Percentiles rank a stretch among this genome's conserved stretches.
These are phyloP conservation scores for Lipomyces anomalus DNA, from an alignment of 805 yeast species.

Conservation along the genomic window DNA sequence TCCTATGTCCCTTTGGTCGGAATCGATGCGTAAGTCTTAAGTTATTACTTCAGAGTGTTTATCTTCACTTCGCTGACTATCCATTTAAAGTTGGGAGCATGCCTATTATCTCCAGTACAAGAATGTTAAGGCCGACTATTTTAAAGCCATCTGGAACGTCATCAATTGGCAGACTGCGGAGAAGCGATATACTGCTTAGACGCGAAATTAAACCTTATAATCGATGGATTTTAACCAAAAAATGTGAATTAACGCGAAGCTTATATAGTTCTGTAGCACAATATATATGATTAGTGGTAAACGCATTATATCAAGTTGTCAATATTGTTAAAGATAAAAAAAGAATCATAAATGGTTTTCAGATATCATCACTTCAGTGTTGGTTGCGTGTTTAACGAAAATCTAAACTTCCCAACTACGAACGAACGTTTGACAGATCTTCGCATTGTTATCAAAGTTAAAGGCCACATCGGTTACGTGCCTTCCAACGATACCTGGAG, in stretches of 20 bases:
- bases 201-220: no score
- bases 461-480: no score
- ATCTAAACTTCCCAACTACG: no score
- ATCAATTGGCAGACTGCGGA: conserved; percentile 91
- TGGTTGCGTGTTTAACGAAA: no score
- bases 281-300: not conserved
- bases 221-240: no score
- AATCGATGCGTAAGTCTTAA: conserved; percentile 46
- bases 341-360: not conserved
- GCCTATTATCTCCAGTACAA: conserved; percentile 92
- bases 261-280: no score
- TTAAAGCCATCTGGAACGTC: conserved; percentile 91
- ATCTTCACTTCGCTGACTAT: not conserved
- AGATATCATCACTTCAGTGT: not conserved
- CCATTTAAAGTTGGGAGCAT: conserved; percentile 65
- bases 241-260: no score
- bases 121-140: conserved; percentile 86
- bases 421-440: no score
- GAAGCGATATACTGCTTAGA: conserved; percentile 49
- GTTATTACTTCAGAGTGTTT: not conserved
- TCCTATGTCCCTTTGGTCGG: conserved; percentile 71
- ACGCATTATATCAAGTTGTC: conserved; percentile 1
- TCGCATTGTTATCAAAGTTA: no score
- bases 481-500: no score
- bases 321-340: not conserved